A percentile compares a stretch with the other conserved stretches of the same genome.
phyloP scores from a whole-genome alignment of 2,329 filamentous ascomycete genomes.

The Alternaria alternata region DNA sequence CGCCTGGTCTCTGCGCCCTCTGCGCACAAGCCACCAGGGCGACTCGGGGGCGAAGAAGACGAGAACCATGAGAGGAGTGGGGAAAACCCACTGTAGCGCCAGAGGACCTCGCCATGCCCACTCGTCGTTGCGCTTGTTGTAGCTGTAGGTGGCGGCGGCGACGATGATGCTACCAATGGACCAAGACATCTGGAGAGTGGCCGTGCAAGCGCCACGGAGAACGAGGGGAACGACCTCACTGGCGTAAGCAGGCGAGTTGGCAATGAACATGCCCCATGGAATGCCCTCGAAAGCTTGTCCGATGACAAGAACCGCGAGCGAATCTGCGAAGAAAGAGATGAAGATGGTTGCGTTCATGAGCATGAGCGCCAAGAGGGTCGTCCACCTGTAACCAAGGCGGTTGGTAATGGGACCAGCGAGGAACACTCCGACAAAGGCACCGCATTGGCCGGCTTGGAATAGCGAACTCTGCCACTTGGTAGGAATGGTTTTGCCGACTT shows the following conservation, averaged over 20 bases:
- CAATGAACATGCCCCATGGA: constrained; percentile 71
- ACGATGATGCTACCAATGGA: constrained; percentile 69
- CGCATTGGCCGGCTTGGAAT: constrained; percentile 63
- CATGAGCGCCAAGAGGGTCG: constrained; percentile 62
- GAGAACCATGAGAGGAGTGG: constrained; percentile 53
- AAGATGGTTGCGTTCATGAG: constrained; percentile 67
- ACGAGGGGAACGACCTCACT: constrained; percentile 67
- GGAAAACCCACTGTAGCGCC: constrained; percentile 54
- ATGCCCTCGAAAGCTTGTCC: constrained; percentile 67
- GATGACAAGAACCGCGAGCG: constrained; percentile 57
- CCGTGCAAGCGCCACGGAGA: constrained; percentile 65
- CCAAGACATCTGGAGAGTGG: constrained; percentile 72
- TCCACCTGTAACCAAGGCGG: constrained; percentile 65
- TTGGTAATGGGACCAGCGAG: constrained; percentile 67
- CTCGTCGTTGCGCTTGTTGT: constrained; percentile 50
- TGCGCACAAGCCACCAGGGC: constrained; percentile 53
- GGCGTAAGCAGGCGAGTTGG: constrained; percentile 69
- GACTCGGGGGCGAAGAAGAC: constrained; percentile 55
- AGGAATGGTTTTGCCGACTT: constrained; percentile 52
- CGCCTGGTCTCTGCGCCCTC: constrained; percentile 51
- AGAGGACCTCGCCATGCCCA: constrained; percentile 37
- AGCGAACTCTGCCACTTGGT: constrained; percentile 67
- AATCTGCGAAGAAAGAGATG: constrained; percentile 64
- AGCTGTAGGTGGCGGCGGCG: constrained; percentile 63
- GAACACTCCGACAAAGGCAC: constrained; percentile 68